Evolutionary conservation across 2,329 filamentous ascomycete species (phyloP).

Genomic region (Aurifilum marmelostoma): DNA sequence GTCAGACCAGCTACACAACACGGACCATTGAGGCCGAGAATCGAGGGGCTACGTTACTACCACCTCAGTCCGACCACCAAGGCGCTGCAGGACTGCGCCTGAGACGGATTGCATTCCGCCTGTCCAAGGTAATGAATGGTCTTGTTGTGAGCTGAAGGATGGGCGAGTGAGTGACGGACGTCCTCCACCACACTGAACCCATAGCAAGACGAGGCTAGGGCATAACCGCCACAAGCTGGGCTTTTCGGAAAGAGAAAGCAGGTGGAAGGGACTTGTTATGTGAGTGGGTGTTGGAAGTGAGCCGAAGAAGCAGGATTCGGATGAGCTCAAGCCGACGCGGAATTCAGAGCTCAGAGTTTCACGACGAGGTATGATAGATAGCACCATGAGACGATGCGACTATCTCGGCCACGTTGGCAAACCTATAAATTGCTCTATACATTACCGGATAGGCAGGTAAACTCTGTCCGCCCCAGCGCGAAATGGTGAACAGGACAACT

Average conservation of each 20-base stretch:
- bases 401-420: background rate
- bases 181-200: background rate
- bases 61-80: background rate
- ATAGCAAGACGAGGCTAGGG: too few relatives aligned
- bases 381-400: background rate
- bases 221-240: too few relatives aligned
- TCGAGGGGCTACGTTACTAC: background rate
- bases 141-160: background rate
- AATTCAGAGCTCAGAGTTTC: background rate
- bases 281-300: background rate
- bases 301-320: background rate
- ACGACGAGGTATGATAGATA: background rate
- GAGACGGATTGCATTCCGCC: background rate
- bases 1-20: background rate
- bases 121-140: background rate
- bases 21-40: background rate
- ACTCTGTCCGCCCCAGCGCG: background rate
- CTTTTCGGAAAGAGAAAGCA: background rate
- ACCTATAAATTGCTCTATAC: background rate
- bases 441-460: background rate
- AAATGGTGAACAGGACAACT: background rate
- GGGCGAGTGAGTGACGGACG: background rate
- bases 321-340: background rate
- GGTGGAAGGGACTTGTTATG: background rate
- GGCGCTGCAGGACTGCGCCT: background rate